A percentile compares a stretch with the other conserved stretches of the same genome.
Conservation (phyloP, 2,329 filamentous ascomycete species). For the Colletotrichum caudatum region DNA sequence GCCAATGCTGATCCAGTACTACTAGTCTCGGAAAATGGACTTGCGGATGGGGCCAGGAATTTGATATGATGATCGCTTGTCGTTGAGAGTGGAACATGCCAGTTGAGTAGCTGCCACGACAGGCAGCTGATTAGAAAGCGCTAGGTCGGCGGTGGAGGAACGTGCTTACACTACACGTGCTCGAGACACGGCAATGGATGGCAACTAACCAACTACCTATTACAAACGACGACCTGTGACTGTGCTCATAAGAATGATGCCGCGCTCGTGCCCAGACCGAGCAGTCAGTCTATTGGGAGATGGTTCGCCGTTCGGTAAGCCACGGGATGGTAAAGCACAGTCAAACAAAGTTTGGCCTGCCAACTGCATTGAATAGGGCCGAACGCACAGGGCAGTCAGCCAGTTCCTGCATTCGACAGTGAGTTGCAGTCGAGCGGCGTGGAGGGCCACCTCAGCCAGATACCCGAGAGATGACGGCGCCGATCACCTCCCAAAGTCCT, state of each 20-base stretch:
- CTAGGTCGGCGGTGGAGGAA: slow-evolving; percentile 18
- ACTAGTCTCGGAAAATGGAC: slow-evolving; percentile 35
- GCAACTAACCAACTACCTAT: not conserved
- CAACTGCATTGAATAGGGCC: slow-evolving; percentile 34
- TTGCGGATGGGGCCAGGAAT: slow-evolving; percentile 29
- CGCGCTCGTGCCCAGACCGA: slow-evolving; percentile 34
- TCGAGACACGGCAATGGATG: slow-evolving; percentile 3
- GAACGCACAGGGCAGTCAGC: slow-evolving; percentile 31
- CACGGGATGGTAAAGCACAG: slow-evolving; percentile 8
- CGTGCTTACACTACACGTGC: slow-evolving; percentile 18
- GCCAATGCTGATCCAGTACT: slow-evolving; percentile 36
- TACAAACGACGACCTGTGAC: not conserved
- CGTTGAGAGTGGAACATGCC: slow-evolving; percentile 38
- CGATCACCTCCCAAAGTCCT: slow-evolving; percentile 38
- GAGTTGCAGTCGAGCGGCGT: slow-evolving; percentile 34
- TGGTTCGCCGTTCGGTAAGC: slow-evolving; percentile 15
- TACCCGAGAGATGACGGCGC: slow-evolving; percentile 43
- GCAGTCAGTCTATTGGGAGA: slow-evolving; percentile 31
- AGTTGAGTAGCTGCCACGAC: slow-evolving; percentile 11
- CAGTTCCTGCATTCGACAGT: slow-evolving; percentile 25
- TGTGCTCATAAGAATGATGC: not conserved
- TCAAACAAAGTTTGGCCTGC: slow-evolving; percentile 4
- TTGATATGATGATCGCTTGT: slow-evolving; percentile 29
- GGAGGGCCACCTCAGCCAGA: slow-evolving; percentile 42
- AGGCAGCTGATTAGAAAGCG: slow-evolving; percentile 23